These are phyloP conservation scores for Maudiozyma serrabonitensis DNA, from an alignment of 805 yeast genomes.

Conservation along the genomic window DNA sequence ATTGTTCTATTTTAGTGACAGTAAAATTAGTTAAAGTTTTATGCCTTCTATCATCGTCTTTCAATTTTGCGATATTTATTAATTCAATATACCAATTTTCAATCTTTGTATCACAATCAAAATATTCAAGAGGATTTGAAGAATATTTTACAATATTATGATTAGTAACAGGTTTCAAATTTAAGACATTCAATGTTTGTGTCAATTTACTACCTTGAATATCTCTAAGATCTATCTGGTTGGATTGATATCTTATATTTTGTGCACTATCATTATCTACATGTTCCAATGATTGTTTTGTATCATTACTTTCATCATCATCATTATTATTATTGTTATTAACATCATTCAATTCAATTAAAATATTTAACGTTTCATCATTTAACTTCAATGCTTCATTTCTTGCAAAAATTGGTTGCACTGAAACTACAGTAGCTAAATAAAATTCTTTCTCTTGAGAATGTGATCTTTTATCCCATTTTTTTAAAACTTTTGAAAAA, in stretches of 20 bases:
- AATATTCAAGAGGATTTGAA: not conserved
- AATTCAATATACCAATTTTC: conserved; percentile 29
- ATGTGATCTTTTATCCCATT: conserved; percentile 96
- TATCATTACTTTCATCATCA: not conserved
- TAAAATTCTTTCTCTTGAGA: conserved; percentile 90
- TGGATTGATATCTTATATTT: no score
- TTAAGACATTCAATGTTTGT: not conserved
- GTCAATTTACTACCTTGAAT: not conserved
- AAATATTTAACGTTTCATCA: conserved; percentile 40
- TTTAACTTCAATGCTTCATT: conserved; percentile 76
- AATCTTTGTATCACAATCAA: conserved; percentile 16
- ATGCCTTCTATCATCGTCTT: conserved; percentile 21
- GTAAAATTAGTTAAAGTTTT: conserved; percentile 18
- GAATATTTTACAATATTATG: not conserved
- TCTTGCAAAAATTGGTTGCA: conserved; percentile 92
- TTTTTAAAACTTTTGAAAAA: conserved; percentile 87
- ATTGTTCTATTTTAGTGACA: conserved; percentile 16
- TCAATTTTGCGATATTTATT: conserved; percentile 23
- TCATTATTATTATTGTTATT: conserved; percentile 3
- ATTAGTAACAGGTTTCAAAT: not conserved
- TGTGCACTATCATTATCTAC: no score
- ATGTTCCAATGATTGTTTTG: no score
- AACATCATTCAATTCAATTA: conserved; percentile 24
- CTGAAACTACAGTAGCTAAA: conserved; percentile 84
- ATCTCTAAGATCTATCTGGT: not conserved